A percentile compares a stretch with the other conserved stretches of the same genome.
Evolutionary conservation across 306 rosid genomes (phyloP).

Genomic region (Potentilla sterilis): DNA sequence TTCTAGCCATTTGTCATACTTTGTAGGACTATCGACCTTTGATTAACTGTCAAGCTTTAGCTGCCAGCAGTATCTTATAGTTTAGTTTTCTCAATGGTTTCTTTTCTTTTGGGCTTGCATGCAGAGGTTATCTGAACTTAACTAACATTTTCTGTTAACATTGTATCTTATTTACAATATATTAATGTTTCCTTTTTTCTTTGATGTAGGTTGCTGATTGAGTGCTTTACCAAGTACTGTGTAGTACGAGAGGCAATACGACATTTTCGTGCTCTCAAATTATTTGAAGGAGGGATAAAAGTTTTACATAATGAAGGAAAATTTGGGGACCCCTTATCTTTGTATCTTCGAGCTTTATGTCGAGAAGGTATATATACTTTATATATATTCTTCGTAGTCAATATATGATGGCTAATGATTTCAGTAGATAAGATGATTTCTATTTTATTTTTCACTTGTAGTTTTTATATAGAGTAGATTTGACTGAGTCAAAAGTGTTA

Average conservation of each 20-base stretch:
- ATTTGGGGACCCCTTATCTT: constrained; percentile 88
- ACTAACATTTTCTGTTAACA: background rate
- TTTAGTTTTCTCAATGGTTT: background rate
- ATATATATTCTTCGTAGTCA: background rate
- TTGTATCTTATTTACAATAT: background rate
- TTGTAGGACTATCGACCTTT: background rate
- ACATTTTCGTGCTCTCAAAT: constrained; percentile 87
- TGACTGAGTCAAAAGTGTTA: background rate
- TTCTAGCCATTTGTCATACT: background rate
- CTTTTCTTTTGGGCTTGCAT: background rate
- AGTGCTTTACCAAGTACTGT: constrained; percentile 95
- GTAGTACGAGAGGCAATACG: constrained; percentile 86
- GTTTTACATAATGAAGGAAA: constrained; percentile 74
- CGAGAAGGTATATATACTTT: constrained; percentile 67
- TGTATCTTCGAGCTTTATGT: constrained; percentile 92
- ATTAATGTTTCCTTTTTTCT: background rate
- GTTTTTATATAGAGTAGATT: background rate
- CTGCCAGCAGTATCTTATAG: background rate
- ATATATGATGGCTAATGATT: background rate
- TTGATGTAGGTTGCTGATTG: constrained; percentile 77
- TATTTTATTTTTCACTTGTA: background rate
- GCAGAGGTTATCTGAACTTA: background rate
- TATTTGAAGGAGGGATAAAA: constrained; percentile 66
- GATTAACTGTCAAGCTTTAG: background rate
- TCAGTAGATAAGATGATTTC: background rate